These are phyloP conservation scores for Phytophthora multivora DNA, from an alignment of 352 stramenopile species.

Conservation along the genomic window DNA sequence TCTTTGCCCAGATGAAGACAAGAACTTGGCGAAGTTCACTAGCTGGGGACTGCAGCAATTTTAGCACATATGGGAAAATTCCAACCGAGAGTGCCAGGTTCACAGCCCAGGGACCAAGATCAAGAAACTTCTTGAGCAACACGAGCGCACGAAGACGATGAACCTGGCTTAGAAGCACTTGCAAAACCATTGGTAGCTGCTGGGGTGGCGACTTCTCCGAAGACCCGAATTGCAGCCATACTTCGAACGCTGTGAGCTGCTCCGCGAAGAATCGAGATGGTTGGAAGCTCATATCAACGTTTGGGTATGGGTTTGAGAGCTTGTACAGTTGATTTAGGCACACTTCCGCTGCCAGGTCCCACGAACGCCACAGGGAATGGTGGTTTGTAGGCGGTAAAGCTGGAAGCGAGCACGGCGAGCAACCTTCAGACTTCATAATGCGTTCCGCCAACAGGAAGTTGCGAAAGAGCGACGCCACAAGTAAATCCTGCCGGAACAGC, in stretches of 20 bases:
- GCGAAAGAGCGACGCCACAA: slow-evolving; percentile 98
- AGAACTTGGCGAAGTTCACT: slow-evolving; percentile 96
- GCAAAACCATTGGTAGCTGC: slow-evolving; percentile 98
- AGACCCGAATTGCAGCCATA: slow-evolving; percentile 97
- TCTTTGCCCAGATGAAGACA: slow-evolving; percentile 93
- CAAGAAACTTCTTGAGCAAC: slow-evolving; percentile 96
- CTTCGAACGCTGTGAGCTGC: slow-evolving; percentile 98
- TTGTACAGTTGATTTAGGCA: slow-evolving; percentile 96
- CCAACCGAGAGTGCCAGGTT: slow-evolving; percentile 94
- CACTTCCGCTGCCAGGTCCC: slow-evolving; percentile 98
- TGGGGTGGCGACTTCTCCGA: slow-evolving; percentile 92
- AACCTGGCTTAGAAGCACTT: slow-evolving; percentile 96
- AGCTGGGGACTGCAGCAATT: slow-evolving; percentile 95
- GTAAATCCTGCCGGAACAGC: slow-evolving; percentile 99
- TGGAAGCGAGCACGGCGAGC: slow-evolving; percentile 92
- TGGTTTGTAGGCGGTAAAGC: slow-evolving; percentile 94
- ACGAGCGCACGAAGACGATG: slow-evolving; percentile 97
- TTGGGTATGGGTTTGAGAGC: slow-evolving; percentile 68
- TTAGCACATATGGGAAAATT: slow-evolving; percentile 99
- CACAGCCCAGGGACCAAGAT: slow-evolving; percentile 92
- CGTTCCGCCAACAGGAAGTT: slow-evolving; percentile 98
- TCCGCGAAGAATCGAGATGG: slow-evolving; percentile 98
- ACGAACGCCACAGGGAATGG: slow-evolving; percentile 98
- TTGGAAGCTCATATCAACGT: slow-evolving; percentile 73
- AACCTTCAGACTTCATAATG: slow-evolving; percentile 93